A percentile compares a stretch with the other conserved stretches of the same genome.
These are phyloP conservation scores for Ciborinia camelliae DNA, from an alignment of 2,329 filamentous ascomycete genomes.

Conservation along the genomic window DNA sequence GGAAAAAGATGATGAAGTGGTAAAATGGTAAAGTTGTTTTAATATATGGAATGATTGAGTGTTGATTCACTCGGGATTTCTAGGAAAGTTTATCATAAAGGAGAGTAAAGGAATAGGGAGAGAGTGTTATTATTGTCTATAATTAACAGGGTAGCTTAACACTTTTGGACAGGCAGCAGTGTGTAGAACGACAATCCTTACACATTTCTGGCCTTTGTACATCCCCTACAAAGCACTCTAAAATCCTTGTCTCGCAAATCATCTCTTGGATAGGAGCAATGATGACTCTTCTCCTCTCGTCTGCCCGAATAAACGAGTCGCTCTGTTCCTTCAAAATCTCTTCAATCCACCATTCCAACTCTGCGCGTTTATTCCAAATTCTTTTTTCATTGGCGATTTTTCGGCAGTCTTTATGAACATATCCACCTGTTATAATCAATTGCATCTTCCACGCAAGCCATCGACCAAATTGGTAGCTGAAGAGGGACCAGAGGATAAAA, in stretches of 20 bases:
- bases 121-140: too few species aligned
- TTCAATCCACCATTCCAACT: not conserved
- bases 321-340: not conserved
- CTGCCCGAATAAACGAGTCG: not conserved
- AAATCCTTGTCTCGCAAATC: not conserved
- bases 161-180: not conserved
- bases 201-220: not conserved
- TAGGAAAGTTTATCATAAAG: too few species aligned
- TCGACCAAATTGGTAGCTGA: not conserved
- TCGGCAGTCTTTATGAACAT: not conserved
- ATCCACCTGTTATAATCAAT: fast-evolving
- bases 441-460: fast-evolving
- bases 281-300: not conserved
- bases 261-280: not conserved
- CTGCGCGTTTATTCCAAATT: not conserved
- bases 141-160: too few species aligned
- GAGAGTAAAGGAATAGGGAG: too few species aligned
- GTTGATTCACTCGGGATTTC: too few species aligned
- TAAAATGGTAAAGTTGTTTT: too few species aligned
- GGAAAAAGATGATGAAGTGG: too few species aligned
- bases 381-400: not conserved
- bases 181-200: not conserved
- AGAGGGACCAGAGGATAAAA: fast-evolving
- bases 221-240: too few species aligned
- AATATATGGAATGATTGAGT: too few species aligned